Conservation (phyloP, 139 green algal genomes). For the Nannochloris sp. region DNA sequence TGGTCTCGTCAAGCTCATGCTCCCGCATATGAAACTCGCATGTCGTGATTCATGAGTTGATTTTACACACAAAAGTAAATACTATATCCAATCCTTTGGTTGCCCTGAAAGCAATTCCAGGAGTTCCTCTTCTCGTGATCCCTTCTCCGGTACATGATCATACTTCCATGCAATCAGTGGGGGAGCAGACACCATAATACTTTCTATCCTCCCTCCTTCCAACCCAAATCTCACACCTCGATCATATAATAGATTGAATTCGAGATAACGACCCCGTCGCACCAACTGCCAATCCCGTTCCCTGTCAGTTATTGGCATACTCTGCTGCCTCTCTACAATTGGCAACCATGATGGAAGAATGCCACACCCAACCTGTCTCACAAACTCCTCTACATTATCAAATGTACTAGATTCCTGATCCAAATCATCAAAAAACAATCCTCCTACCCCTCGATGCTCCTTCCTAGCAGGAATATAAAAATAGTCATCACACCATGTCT, state of each 20-base stretch:
- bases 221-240: conserved; percentile 81
- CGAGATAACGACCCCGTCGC: conserved; percentile 78
- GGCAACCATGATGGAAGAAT: conserved; percentile 65
- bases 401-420: conserved; percentile 22
- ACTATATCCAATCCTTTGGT: background rate
- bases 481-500: conserved; percentile 92
- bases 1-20: conserved; percentile 43
- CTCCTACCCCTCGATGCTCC: conserved; percentile 90
- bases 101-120: conserved; percentile 60
- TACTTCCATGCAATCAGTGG: conserved; percentile 82
- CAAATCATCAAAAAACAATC: conserved; percentile 97
- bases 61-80: background rate
- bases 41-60: background rate
- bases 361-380: conserved; percentile 43
- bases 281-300: conserved; percentile 86
- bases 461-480: conserved; percentile 90
- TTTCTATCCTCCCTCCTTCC: conserved; percentile 79
- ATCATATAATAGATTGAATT: conserved; percentile 99
- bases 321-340: conserved; percentile 47
- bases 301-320: conserved; percentile 44
- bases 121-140: conserved; percentile 47
- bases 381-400: conserved; percentile 47
- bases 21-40: background rate
- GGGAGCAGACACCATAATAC: conserved; percentile 93
- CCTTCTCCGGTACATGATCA: conserved; percentile 50